Conservation (phyloP, 169 alveolate species). For the Perkinsus chesapeaki region DNA sequence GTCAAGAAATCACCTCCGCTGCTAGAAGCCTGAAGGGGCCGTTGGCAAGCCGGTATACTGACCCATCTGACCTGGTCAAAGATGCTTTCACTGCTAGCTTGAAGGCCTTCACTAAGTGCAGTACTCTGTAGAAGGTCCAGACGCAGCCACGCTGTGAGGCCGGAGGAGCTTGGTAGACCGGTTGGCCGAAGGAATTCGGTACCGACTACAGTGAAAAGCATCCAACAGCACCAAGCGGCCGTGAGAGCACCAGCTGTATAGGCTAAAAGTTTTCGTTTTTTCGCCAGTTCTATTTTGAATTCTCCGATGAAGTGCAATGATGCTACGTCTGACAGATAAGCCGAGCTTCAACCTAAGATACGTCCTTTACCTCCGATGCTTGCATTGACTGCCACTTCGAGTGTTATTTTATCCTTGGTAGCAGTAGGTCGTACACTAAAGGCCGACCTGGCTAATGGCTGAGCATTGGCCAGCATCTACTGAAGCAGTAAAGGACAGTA, state of each 20-base stretch:
- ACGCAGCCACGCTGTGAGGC: not conserved
- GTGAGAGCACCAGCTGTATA: not conserved
- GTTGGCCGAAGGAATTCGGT: not conserved
- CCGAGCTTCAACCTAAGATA: not conserved
- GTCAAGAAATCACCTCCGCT: not conserved
- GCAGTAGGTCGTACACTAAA: too few relatives aligned
- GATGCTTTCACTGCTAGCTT: not conserved
- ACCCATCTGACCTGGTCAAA: not conserved
- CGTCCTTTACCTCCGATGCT: not conserved
- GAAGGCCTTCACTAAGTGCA: not conserved
- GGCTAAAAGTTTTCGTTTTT: not conserved
- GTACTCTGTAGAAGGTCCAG: not conserved
- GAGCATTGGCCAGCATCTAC: not conserved
- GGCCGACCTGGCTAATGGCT: not conserved
- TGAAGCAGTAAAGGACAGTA: not conserved
- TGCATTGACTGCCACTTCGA: not conserved
- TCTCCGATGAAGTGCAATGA: not conserved
- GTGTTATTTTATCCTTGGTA: too few relatives aligned
- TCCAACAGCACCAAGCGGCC: not conserved
- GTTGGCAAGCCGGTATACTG: not conserved
- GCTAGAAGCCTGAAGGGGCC: not conserved
- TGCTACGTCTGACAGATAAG: not conserved
- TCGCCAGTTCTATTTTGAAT: not conserved
- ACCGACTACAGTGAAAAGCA: not conserved
- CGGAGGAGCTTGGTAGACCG: not conserved